phyloP scores from a whole-genome alignment of 176 grass and related monocot species.

The Urochloa ruziziensis region DNA sequence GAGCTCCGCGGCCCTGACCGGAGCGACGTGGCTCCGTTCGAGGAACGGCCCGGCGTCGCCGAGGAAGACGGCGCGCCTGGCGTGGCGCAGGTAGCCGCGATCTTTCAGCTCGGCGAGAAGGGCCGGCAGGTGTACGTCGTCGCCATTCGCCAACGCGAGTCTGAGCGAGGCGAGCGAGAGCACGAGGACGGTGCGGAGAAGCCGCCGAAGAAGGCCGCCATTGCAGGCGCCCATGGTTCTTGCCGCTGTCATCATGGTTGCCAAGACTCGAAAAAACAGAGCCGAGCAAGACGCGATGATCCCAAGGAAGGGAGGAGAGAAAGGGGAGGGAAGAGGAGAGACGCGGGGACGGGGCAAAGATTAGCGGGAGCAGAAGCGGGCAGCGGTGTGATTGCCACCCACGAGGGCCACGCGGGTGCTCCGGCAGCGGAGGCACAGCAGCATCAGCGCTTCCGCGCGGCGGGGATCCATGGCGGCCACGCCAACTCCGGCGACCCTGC shows the following conservation, averaged over 20 bases:
- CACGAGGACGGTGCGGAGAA: conserved; percentile 32
- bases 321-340: background rate
- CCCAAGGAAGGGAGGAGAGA: conserved; percentile 16
- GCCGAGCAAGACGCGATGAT: conserved; percentile 18
- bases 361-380: conserved; percentile 63
- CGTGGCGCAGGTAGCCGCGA: conserved; percentile 24
- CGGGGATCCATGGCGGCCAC: conserved; percentile 35
- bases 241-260: background rate
- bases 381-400: conserved; percentile 56
- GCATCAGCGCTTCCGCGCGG: conserved; percentile 36
- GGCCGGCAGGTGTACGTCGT: conserved; percentile 2
- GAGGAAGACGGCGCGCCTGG: conserved; percentile 23
- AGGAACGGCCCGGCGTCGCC: conserved; percentile 32
- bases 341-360: background rate
- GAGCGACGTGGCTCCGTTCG: conserved; percentile 16
- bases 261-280: background rate
- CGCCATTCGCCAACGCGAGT: background rate
- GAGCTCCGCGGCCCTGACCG: background rate
- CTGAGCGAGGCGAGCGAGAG: conserved; percentile 36
- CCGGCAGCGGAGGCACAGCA: conserved; percentile 36
- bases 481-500: background rate
- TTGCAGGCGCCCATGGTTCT: background rate
- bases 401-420: conserved; percentile 43
- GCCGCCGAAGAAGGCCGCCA: conserved; percentile 15
- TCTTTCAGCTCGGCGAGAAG: conserved; percentile 32